Percentiles rank a stretch among this genome's conserved stretches.
phyloP scores from a whole-genome alignment of 176 grass and related monocot genomes.

The Carex scoparia region DNA sequence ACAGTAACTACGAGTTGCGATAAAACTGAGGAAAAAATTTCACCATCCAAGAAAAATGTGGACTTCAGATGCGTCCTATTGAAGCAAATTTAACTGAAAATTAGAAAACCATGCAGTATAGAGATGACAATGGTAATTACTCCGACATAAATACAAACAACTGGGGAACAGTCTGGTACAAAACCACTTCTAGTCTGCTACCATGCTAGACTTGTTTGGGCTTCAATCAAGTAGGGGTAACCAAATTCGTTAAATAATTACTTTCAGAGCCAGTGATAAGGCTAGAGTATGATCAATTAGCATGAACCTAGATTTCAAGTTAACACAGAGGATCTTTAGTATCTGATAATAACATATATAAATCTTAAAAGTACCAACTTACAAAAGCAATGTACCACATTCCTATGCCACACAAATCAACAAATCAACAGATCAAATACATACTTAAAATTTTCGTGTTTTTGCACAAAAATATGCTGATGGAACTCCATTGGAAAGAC shows the following conservation, averaged over 20 bases:
- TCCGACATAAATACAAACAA: neutral
- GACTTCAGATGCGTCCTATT: neutral
- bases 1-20: too few species aligned
- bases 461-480: too few species aligned
- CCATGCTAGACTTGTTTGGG: neutral
- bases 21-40: too few species aligned
- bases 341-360: neutral
- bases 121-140: neutral
- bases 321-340: neutral
- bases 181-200: neutral
- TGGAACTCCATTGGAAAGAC: too few species aligned
- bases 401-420: neutral
- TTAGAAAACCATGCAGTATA: neutral
- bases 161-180: neutral
- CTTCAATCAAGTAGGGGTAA: neutral
- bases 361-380: neutral
- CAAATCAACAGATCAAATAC: neutral
- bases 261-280: neutral
- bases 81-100: neutral
- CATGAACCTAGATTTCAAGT: neutral
- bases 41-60: too few species aligned
- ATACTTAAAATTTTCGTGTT: neutral
- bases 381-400: neutral
- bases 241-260: neutral
- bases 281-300: neutral